Base-by-base conservation (phyloP, 805 yeast species). In the Grigorovia jiainica region DNA sequence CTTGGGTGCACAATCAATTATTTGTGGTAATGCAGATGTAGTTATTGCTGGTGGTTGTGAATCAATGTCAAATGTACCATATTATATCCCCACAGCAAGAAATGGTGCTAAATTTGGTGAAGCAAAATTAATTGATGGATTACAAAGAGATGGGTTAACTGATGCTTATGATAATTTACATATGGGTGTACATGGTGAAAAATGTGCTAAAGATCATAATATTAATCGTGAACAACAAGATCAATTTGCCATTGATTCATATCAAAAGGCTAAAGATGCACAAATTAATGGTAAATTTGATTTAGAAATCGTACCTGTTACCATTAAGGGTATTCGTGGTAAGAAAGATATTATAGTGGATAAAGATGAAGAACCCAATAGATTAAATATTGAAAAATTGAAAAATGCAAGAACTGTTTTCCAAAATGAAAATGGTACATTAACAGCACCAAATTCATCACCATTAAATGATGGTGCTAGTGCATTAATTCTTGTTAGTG, bases 381-480 rank as follows among this genome's bases (percentile, higher is more conserved):
- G 86, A 60, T 73, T 89, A 53, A 76, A 90, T 68, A 87, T 84
- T 65, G 71, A 72, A 34, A 87, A 76, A 63, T 70, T 92, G 54
- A 77, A 73, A 61, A 40, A 81, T 44, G 96, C 97, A 24, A 83
- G 97, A 71, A 79, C 98, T 41, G 97, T 87, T 31, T 92, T 92
- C 80, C 83, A 85, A 68, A 79, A 76, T 67, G 96, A 87, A 59
- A 79, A 82, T 53, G 98, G 97, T 62, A 85, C 97, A 33, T 90
- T 92, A 47, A 90, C 98, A 32, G 97, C 95, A 20, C 94, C 97
- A 54, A 94, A 92, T 64, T 95, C 97, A 23, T 87, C 97, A 23
- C 87, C 94, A 58, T 73, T 92, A 57, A 92, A 90, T 65, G 99
- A 92, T 65, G 99, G 99, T 67, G 97, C 87, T 63, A 96, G 97